These are phyloP conservation scores for Diaporthe sp. DNA, from an alignment of 2,329 filamentous ascomycete species.

Conservation along the genomic window DNA sequence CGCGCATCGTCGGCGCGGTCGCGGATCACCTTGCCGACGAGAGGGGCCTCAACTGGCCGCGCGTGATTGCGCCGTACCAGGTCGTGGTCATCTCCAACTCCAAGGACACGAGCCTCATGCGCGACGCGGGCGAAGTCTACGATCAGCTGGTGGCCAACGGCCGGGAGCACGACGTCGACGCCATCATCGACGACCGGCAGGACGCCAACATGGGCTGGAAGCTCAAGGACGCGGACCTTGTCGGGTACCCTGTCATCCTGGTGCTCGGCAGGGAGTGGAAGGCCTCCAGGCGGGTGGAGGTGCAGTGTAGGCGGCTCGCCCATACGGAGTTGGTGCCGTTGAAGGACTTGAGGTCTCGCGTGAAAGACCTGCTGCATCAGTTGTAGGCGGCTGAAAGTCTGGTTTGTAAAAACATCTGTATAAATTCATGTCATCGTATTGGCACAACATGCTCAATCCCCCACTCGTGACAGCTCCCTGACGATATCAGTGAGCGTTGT, in stretches of 20 bases:
- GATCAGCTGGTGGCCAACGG: constrained; percentile 64
- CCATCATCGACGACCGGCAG: constrained; percentile 80
- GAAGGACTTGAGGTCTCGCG: constrained; percentile 61
- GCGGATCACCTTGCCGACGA: constrained; percentile 81
- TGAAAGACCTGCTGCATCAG: constrained; percentile 62
- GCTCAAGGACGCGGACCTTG: constrained; percentile 87
- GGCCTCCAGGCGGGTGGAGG: constrained; percentile 73
- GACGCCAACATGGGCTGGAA: constrained; percentile 82
- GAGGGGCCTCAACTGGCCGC: constrained; percentile 88
- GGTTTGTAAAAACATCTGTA: neutral
- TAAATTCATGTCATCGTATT: neutral
- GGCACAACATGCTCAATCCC: neutral
- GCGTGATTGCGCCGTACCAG: constrained; percentile 87
- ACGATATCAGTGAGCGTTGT: neutral
- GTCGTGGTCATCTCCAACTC: constrained; percentile 72
- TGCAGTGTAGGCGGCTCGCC: constrained; percentile 81
- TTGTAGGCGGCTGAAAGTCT: constrained; percentile 56
- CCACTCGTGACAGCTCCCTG: neutral
- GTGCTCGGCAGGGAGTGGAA: constrained; percentile 82
- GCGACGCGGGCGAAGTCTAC: constrained; percentile 72
- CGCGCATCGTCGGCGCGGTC: constrained; percentile 88
- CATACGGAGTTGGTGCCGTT: constrained; percentile 72
- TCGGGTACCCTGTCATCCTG: constrained; percentile 88
- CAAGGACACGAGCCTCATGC: constrained; percentile 56
- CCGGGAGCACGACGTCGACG: constrained; percentile 63